Percentiles rank a stretch among this genome's conserved stretches.
phyloP scores from a whole-genome alignment of 345 rosid species.

The Dovyalis caffra region DNA sequence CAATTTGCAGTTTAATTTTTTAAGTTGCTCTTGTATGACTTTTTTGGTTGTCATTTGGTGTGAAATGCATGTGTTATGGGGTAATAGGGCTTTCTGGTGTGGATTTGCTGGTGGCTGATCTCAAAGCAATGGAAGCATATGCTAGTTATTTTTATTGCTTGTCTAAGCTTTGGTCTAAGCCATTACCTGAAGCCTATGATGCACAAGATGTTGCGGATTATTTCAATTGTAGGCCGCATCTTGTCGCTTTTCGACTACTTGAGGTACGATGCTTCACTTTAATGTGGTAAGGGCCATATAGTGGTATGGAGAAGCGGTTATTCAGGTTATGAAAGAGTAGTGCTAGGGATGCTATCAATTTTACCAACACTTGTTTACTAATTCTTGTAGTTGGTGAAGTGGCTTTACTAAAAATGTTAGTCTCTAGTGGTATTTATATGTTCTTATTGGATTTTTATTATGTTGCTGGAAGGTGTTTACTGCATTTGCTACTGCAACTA shows the following conservation, averaged over 20 bases:
- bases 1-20: no score
- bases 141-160: conserved; percentile 54
- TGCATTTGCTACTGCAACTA: conserved; percentile 65
- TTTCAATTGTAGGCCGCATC: conserved; percentile 87
- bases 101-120: conserved; percentile 90
- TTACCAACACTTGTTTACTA: no score
- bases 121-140: conserved; percentile 85
- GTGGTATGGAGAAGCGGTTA: no score
- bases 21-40: no score
- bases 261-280: conserved; percentile 49
- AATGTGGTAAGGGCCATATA: no score
- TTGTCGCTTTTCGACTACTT: conserved; percentile 74
- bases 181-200: conserved; percentile 84
- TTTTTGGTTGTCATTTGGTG: no score
- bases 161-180: conserved; percentile 79
- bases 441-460: conserved; percentile 18
- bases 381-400: no score
- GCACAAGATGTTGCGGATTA: conserved; percentile 71
- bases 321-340: no score
- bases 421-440: background rate
- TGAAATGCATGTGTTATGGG: background rate
- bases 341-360: no score
- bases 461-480: conserved; percentile 52
- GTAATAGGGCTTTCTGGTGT: conserved; percentile 68
- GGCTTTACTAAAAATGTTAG: no score